Conservation (phyloP, 2,329 filamentous ascomycete genomes). For the Tothia fuscella region DNA sequence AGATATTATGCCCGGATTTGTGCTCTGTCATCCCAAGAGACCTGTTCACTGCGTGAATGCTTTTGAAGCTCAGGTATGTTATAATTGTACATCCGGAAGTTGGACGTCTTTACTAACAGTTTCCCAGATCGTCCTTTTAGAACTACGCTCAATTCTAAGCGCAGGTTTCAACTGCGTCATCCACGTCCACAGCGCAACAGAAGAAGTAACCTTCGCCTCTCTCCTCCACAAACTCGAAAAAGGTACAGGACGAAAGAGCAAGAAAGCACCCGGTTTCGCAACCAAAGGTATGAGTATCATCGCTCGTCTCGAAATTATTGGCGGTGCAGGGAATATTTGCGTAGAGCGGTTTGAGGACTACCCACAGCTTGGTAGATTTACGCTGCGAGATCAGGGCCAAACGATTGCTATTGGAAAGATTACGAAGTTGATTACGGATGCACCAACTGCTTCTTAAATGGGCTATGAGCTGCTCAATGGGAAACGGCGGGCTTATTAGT, state of each 20-base stretch:
- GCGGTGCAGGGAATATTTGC: conserved; percentile 76
- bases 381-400: conserved; percentile 51
- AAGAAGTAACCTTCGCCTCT: conserved; percentile 85
- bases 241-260: conserved; percentile 86
- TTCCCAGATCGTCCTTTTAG: conserved; percentile 77
- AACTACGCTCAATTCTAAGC: conserved; percentile 85
- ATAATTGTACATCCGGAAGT: not conserved
- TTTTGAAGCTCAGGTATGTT: conserved; percentile 57
- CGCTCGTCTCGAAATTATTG: conserved; percentile 76
- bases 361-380: conserved; percentile 46
- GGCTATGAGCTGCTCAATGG: too few species aligned
- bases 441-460: not conserved
- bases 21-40: conserved; percentile 88
- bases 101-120: not conserved
- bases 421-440: conserved; percentile 54
- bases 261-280: conserved; percentile 83
- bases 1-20: conserved; percentile 89
- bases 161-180: conserved; percentile 97
- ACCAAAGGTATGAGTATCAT: conserved; percentile 77
- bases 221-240: conserved; percentile 92
- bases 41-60: conserved; percentile 78
- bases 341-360: conserved; percentile 94
- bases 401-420: conserved; percentile 99
- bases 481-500: too few species aligned
- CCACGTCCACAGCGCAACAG: conserved; percentile 93